Percentiles rank a stretch among this genome's conserved stretches.
Conservation (phyloP, 306 rosid species). For the Fagus crenata region DNA sequence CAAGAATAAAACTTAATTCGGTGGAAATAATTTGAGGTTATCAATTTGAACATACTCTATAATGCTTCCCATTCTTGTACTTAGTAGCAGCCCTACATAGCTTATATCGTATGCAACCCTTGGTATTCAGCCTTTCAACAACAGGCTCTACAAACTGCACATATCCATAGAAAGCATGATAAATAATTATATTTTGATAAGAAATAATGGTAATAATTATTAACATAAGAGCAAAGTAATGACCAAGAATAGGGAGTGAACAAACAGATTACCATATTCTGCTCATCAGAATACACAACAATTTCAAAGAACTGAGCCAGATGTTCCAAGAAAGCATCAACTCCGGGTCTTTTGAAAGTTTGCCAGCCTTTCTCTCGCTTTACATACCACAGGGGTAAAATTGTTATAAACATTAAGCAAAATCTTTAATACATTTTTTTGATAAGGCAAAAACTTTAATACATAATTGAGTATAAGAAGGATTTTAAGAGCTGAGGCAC, state of each 20-base stretch:
- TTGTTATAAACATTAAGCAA: constrained; percentile 20
- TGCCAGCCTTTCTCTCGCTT: constrained; percentile 98
- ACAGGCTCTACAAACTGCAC: constrained; percentile 95
- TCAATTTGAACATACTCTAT: constrained; percentile 47
- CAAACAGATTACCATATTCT: constrained; percentile 64
- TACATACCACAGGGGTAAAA: constrained; percentile 37
- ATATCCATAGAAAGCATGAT: constrained; percentile 29
- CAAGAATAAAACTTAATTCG: no score
- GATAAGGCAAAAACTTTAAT: constrained; percentile 12
- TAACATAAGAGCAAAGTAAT: neutral
- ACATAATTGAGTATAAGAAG: constrained; percentile 8
- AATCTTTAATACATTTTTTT: neutral
- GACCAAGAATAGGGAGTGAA: constrained; percentile 23
- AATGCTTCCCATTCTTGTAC: constrained; percentile 89
- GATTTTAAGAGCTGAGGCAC: constrained; percentile 15
- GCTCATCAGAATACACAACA: constrained; percentile 80
- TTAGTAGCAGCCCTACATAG: constrained; percentile 88
- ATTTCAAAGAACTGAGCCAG: constrained; percentile 86
- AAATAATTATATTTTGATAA: no score
- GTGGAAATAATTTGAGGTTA: no score
- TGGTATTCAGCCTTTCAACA: constrained; percentile 82
- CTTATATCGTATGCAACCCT: constrained; percentile 77
- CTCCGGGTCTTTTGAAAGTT: constrained; percentile 96
- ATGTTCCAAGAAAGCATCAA: constrained; percentile 95
- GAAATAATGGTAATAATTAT: constrained; percentile 9